phyloP scores from a whole-genome alignment of 352 stramenopile genomes.

The Blastocystis sp. region DNA sequence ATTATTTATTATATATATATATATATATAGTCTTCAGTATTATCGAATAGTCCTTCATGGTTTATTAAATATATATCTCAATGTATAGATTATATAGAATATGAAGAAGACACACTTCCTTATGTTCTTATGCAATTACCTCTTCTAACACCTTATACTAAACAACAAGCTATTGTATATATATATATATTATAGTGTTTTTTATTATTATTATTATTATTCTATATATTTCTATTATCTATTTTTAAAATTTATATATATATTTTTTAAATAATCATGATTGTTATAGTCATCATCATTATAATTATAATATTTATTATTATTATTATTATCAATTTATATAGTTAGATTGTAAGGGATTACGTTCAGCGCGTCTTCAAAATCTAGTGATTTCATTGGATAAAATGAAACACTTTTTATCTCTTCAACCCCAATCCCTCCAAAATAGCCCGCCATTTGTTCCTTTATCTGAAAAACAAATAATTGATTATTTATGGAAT shows the following conservation, averaged over 20 bases:
- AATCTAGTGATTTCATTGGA: constrained; percentile 44
- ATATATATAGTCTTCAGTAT: constrained; percentile 2
- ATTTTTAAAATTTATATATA: not conserved
- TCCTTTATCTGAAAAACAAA: constrained; percentile 5
- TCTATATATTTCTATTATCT: constrained; percentile 11
- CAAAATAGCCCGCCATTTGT: not conserved
- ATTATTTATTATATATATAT: too few species aligned
- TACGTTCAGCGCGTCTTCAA: constrained; percentile 41
- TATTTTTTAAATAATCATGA: not conserved
- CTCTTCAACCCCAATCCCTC: not conserved
- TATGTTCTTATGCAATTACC: constrained; percentile 17
- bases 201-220: constrained; percentile 32
- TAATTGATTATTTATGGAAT: constrained; percentile 39
- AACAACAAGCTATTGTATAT: not conserved
- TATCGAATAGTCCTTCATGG: constrained; percentile 3
- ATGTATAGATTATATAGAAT: constrained; percentile 35
- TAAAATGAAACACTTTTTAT: constrained; percentile 43
- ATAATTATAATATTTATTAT: too few species aligned
- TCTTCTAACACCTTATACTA: constrained; percentile 1
- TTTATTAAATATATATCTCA: constrained; percentile 28
- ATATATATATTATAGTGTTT: not conserved
- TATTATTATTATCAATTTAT: too few species aligned
- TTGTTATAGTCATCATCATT: too few species aligned
- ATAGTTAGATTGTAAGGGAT: constrained; percentile 35
- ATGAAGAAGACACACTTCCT: constrained; percentile 32